phyloP scores from a whole-genome alignment of 1,284 basidiomycete genomes.

The Athelia psychrophila region DNA sequence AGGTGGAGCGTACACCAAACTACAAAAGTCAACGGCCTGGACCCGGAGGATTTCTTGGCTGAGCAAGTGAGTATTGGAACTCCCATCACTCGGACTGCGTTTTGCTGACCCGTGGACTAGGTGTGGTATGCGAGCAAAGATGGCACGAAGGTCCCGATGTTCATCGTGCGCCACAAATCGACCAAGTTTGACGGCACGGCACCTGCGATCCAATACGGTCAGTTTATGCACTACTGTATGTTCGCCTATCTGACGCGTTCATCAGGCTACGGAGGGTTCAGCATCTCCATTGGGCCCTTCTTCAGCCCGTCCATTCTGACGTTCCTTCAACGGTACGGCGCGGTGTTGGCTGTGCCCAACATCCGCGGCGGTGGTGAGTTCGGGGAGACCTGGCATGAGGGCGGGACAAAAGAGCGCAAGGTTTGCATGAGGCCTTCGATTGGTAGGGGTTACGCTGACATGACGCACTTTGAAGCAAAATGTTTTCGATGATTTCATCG shows the following conservation, averaged over 20 bases:
- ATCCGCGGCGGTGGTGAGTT: conserved; percentile 86
- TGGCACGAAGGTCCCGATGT: conserved; percentile 85
- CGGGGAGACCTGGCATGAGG: conserved; percentile 79
- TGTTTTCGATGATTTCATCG: conserved; percentile 80
- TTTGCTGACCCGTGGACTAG: conserved; percentile 22
- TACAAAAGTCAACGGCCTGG: conserved; percentile 64
- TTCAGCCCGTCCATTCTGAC: conserved; percentile 77
- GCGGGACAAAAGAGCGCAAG: conserved; percentile 70
- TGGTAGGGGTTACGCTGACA: neutral
- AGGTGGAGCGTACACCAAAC: conserved; percentile 60
- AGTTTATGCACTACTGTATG: conserved; percentile 14
- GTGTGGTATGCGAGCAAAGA: conserved; percentile 82
- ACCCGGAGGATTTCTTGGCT: conserved; percentile 69
- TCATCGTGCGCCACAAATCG: conserved; percentile 76
- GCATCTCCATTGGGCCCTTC: conserved; percentile 67
- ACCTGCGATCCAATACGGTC: conserved; percentile 78
- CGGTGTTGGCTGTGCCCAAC: conserved; percentile 71
- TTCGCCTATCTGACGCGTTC: neutral
- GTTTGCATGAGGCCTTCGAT: conserved; percentile 30
- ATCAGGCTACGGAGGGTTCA: conserved; percentile 79
- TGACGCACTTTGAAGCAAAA: conserved; percentile 56
- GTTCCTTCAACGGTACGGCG: conserved; percentile 73
- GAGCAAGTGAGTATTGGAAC: conserved; percentile 47
- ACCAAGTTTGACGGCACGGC: conserved; percentile 76
- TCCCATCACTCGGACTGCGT: neutral